phyloP scores from a whole-genome alignment of 2,329 filamentous ascomycete genomes.

The Helotiales sp. region DNA sequence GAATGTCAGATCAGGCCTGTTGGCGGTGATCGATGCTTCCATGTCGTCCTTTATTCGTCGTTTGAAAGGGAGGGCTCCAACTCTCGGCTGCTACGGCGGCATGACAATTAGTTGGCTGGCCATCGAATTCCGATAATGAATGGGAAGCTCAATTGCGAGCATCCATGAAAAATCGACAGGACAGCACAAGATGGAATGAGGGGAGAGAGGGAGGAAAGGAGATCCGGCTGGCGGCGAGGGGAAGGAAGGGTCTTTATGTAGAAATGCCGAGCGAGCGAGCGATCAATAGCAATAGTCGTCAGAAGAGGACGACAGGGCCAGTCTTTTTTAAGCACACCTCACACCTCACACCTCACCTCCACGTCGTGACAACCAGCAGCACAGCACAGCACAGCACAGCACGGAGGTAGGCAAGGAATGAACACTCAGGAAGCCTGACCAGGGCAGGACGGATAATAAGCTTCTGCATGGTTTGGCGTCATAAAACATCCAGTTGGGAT shows the following conservation, averaged over 20 bases:
- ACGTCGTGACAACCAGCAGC: constrained; percentile 28
- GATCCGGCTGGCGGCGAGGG: constrained; percentile 13
- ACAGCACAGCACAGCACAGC: background rate
- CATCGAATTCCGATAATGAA: constrained; percentile 12
- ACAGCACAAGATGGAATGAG: constrained; percentile 18
- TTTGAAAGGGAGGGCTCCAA: constrained; percentile 25
- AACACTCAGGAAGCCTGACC: background rate
- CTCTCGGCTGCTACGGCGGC: constrained; percentile 30
- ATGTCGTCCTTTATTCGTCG: constrained; percentile 23
- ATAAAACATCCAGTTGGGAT: constrained; percentile 24
- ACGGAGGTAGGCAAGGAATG: background rate
- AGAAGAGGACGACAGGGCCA: constrained; percentile 27
- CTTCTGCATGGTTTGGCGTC: constrained; percentile 34
- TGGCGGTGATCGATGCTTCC: constrained; percentile 19
- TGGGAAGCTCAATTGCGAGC: background rate
- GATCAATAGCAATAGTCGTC: constrained; percentile 26
- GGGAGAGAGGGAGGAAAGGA: constrained; percentile 12
- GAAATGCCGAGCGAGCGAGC: constrained; percentile 38
- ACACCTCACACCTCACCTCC: constrained; percentile 17
- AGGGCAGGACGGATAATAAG: constrained; percentile 11
- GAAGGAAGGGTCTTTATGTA: constrained; percentile 31
- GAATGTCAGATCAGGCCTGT: constrained; percentile 14
- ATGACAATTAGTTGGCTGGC: constrained; percentile 6
- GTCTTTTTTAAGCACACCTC: constrained; percentile 32
- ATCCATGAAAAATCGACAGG: constrained; percentile 3